Evolutionary conservation across 805 yeast genomes (phyloP).

Genomic region (Nakazawaea pomicola): DNA sequence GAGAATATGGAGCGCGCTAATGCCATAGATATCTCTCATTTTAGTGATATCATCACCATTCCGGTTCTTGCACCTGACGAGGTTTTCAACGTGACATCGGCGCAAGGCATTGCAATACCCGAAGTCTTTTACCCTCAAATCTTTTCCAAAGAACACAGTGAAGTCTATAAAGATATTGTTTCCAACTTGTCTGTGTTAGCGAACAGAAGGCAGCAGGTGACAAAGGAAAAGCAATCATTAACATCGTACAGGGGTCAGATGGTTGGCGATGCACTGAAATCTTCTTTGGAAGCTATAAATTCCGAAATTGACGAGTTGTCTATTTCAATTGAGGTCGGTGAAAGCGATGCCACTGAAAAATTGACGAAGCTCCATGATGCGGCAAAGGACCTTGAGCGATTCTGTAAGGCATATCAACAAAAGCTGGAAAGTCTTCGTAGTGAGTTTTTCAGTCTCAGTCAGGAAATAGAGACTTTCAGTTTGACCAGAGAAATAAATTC

Average conservation of each 20-base stretch:
- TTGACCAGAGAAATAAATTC: slow-evolving; percentile 21
- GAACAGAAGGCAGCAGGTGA: slow-evolving; percentile 14
- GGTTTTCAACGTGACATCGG: slow-evolving; percentile 17
- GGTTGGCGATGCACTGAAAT: slow-evolving; percentile 20
- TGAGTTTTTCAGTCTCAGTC: slow-evolving; percentile 14
- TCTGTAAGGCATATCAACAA: slow-evolving; percentile 18
- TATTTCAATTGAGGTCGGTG: neutral
- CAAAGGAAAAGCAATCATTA: slow-evolving; percentile 20
- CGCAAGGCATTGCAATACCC: slow-evolving; percentile 22
- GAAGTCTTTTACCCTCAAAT: slow-evolving; percentile 35
- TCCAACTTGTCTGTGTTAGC: slow-evolving; percentile 2
- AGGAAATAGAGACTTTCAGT: slow-evolving; percentile 17
- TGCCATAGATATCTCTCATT: slow-evolving; percentile 16
- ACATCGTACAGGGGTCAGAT: slow-evolving; percentile 28
- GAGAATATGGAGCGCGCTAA: slow-evolving; percentile 21
- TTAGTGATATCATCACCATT: slow-evolving; percentile 32
- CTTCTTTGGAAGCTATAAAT: slow-evolving; percentile 23
- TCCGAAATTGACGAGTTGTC: slow-evolving; percentile 7
- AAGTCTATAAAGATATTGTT: slow-evolving; percentile 11
- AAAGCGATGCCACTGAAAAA: neutral
- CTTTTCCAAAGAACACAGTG: slow-evolving; percentile 24
- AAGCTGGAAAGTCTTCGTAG: slow-evolving; percentile 16
- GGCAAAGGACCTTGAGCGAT: slow-evolving; percentile 14
- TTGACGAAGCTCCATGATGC: neutral
- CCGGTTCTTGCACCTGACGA: slow-evolving; percentile 26